Percentiles rank a stretch among this genome's conserved stretches.
phyloP scores from a whole-genome alignment of 345 rosid species.

The Salix caprea region DNA sequence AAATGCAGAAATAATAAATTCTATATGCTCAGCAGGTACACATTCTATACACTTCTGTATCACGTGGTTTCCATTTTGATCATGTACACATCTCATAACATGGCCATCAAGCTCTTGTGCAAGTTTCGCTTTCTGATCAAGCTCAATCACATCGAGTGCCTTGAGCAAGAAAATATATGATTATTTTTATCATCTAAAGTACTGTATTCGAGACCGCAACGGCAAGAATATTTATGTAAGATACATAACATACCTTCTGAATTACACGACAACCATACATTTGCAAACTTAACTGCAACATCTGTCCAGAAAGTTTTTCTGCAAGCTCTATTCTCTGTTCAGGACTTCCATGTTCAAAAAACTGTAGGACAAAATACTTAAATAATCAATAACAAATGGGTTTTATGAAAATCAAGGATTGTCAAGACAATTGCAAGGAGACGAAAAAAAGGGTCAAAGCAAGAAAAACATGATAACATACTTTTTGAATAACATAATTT shows the following conservation, averaged over 20 bases:
- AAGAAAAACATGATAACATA: slow-evolving; percentile 9
- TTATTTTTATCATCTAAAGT: too few species aligned
- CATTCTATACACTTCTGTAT: slow-evolving; percentile 93
- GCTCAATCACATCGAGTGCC: slow-evolving; percentile 97
- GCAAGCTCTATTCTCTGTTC: slow-evolving; percentile 86
- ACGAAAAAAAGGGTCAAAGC: slow-evolving; percentile 4
- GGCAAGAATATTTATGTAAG: slow-evolving; percentile 7
- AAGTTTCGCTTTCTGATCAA: slow-evolving; percentile 69
- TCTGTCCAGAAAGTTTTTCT: slow-evolving; percentile 77
- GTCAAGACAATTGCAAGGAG: background rate
- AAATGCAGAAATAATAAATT: slow-evolving; percentile 77
- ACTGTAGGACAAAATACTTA: slow-evolving; percentile 34
- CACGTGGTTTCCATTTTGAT: slow-evolving; percentile 97
- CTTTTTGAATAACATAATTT: slow-evolving; percentile 97
- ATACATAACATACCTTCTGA: slow-evolving; percentile 63
- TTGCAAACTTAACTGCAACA: slow-evolving; percentile 83
- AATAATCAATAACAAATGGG: too few species aligned
- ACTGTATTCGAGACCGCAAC: too few species aligned
- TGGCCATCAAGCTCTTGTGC: slow-evolving; percentile 88
- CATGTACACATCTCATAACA: slow-evolving; percentile 84
- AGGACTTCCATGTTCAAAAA: slow-evolving; percentile 84
- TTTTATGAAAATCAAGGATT: too few species aligned
- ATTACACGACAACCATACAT: slow-evolving; percentile 99
- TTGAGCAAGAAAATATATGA: too few species aligned
- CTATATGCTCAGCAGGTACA: slow-evolving; percentile 66